phyloP scores from a whole-genome alignment of 768 basidiomycete genomes.

The Boletus edulis region DNA sequence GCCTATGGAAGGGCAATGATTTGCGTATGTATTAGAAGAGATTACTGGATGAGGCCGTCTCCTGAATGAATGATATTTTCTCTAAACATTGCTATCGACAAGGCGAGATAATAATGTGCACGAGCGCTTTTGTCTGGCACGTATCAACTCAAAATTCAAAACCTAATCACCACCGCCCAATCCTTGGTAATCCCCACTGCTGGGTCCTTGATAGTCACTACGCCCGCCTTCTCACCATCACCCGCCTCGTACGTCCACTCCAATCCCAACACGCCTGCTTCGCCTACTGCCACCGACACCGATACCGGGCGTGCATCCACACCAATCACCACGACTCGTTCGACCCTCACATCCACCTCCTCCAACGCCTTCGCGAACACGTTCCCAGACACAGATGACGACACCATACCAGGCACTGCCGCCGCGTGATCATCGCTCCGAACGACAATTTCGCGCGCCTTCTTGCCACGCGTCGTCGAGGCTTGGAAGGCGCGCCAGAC shows the following conservation, averaged over 20 bases:
- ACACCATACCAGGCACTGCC: constrained; percentile 48
- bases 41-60: too few species aligned
- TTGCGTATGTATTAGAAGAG: not conserved
- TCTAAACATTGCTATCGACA: too few species aligned
- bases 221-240: constrained; percentile 54
- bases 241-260: constrained; percentile 71
- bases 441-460: constrained; percentile 39
- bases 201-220: constrained; percentile 77
- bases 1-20: not conserved
- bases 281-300: constrained; percentile 48
- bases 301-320: constrained; percentile 57
- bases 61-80: too few species aligned
- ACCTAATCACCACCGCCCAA: constrained; percentile 54
- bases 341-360: constrained; percentile 61
- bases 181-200: constrained; percentile 53
- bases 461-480: constrained; percentile 34
- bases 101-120: not conserved
- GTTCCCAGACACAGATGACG: constrained; percentile 55
- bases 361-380: constrained; percentile 63
- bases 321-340: constrained; percentile 80
- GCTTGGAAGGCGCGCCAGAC: constrained; percentile 80
- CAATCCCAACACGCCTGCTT: constrained; percentile 37
- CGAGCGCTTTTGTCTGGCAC: not conserved
- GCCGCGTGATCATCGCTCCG: constrained; percentile 58
- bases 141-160: constrained; percentile 5